Evolutionary conservation across 1,284 basidiomycete genomes (phyloP), one percentile per base, ranked within the genome.

Genomic region (Anthracocystis setariae): DNA sequence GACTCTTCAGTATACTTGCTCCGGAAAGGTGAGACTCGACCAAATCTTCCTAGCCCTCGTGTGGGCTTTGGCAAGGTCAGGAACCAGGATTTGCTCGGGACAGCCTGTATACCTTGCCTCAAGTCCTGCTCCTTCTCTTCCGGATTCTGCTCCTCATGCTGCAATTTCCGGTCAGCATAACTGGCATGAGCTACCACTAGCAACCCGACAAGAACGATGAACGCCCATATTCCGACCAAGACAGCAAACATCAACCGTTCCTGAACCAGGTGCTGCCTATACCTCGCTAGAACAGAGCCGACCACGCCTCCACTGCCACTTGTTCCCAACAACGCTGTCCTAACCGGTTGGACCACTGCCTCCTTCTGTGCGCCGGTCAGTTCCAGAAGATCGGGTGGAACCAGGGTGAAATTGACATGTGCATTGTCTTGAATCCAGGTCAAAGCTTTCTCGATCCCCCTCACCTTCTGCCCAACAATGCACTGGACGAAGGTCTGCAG

Each of bases 401-500:
- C 87, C 33, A 86, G 87, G 0, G 92, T 90, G 50, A 97, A 87
- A 70, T 91, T 85, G 69, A 96, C 86, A 45, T 89, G 85, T 37
- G 94, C 89, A 82, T 95, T 93, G 70, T 93, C 86, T 76, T 94
- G 90, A 64, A 98, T 86, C 88, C 95, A 98, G 0, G 92, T 96
- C 47, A 98, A 86, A 8, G 91, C 94, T 20, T 89, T 87, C 83
- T 94, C 92, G 74, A 98, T 87, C 8, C 90, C 91, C 56, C 89
- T 86, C 46, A 98, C 89, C 82, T 98, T 98, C 62, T 88, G 88
- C 5, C 94, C 94, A 69, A 98, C 87, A 76, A 97, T 87, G 82
- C 95, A 98, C 39, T 70, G 40, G 20, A 70, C 54, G 39, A 76
- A 68, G 3, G 59, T 70, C 52, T 76, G 78, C n/a, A 76, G 53